phyloP scores from a whole-genome alignment of 1,284 basidiomycete genomes.

The Trichosporon ovoides region DNA sequence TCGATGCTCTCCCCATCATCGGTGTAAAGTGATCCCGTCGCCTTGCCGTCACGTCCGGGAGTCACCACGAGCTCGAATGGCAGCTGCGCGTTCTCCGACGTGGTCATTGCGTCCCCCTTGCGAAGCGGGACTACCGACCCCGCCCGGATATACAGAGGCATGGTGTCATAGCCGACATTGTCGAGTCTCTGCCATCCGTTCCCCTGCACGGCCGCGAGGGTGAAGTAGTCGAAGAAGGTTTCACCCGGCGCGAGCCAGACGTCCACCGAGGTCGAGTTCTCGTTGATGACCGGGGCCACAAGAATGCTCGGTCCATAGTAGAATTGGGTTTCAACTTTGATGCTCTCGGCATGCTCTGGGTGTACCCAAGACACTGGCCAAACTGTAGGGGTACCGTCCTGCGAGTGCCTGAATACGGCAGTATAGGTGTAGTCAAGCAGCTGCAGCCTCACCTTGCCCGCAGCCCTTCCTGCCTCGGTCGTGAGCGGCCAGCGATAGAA shows the following conservation, averaged over 20 bases:
- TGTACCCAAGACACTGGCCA: slow-evolving; percentile 66
- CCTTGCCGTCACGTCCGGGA: slow-evolving; percentile 51
- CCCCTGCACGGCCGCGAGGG: slow-evolving; percentile 54
- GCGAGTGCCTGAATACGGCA: slow-evolving; percentile 58
- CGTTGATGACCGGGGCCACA: slow-evolving; percentile 65
- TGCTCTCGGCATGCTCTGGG: slow-evolving; percentile 63
- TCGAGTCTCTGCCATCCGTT: slow-evolving; percentile 24
- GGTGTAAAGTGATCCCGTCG: slow-evolving; percentile 58
- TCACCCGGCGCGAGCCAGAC: slow-evolving; percentile 50
- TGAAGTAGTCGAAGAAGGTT: slow-evolving; percentile 68
- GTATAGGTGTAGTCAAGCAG: slow-evolving; percentile 69
- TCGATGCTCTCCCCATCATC: slow-evolving; percentile 58
- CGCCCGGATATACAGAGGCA: slow-evolving; percentile 63
- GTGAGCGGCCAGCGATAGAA: slow-evolving; percentile 69
- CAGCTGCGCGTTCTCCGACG: slow-evolving; percentile 56
- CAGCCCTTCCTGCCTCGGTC: slow-evolving; percentile 63
- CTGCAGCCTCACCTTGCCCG: slow-evolving; percentile 55
- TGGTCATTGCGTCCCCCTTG: slow-evolving; percentile 57
- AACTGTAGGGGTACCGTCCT: slow-evolving; percentile 54
- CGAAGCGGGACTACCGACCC: slow-evolving; percentile 59
- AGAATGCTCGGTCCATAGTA: slow-evolving; percentile 64
- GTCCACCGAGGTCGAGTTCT: slow-evolving; percentile 56
- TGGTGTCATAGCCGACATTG: slow-evolving; percentile 53
- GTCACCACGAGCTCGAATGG: slow-evolving; percentile 59
- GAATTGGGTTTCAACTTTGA: slow-evolving; percentile 63